Evolutionary conservation across 1,284 basidiomycete genomes (phyloP).

Genomic region (Austroboletus novae-zelandiae): DNA sequence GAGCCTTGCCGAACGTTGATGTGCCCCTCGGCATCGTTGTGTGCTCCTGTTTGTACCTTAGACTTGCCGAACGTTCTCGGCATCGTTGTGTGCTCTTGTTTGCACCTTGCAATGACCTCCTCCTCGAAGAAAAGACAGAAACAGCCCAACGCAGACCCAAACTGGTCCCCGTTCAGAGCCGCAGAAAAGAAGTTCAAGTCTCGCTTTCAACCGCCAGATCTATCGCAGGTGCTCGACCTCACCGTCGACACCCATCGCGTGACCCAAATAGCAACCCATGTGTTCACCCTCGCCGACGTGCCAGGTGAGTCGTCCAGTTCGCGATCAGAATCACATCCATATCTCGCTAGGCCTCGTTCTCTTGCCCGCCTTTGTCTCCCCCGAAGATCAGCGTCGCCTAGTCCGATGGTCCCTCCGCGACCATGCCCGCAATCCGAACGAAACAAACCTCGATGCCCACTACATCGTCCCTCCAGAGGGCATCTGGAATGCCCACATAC

Average conservation of each 20-base stretch:
- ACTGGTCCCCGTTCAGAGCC: slow-evolving; percentile 70
- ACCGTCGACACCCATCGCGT: slow-evolving; percentile 22
- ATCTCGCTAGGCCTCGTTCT: slow-evolving; percentile 69
- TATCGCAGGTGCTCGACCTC: slow-evolving; percentile 66
- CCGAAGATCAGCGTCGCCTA: slow-evolving; percentile 60
- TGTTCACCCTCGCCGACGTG: slow-evolving; percentile 45
- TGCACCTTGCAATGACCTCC: too few species aligned
- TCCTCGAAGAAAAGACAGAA: too few species aligned
- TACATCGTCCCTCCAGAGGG: slow-evolving; percentile 72
- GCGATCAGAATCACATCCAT: too few species aligned
- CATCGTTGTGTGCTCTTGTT: too few species aligned
- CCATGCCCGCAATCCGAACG: slow-evolving; percentile 78
- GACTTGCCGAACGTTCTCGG: too few species aligned
- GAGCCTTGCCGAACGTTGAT: too few species aligned
- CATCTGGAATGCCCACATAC: slow-evolving; percentile 65
- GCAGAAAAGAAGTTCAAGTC: slow-evolving; percentile 78
- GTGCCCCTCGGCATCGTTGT: too few species aligned
- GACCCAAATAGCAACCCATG: slow-evolving; percentile 8
- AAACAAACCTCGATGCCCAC: slow-evolving; percentile 85
- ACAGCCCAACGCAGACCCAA: slow-evolving; percentile 36
- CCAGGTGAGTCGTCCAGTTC: slow-evolving; percentile 44
- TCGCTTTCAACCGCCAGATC: slow-evolving; percentile 71
- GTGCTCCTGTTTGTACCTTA: too few species aligned
- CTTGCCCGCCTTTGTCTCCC: slow-evolving; percentile 68
- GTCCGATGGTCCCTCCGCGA: slow-evolving; percentile 68